Conservation (phyloP, 2,329 filamentous ascomycete genomes). For the Colletotrichum lupini region DNA sequence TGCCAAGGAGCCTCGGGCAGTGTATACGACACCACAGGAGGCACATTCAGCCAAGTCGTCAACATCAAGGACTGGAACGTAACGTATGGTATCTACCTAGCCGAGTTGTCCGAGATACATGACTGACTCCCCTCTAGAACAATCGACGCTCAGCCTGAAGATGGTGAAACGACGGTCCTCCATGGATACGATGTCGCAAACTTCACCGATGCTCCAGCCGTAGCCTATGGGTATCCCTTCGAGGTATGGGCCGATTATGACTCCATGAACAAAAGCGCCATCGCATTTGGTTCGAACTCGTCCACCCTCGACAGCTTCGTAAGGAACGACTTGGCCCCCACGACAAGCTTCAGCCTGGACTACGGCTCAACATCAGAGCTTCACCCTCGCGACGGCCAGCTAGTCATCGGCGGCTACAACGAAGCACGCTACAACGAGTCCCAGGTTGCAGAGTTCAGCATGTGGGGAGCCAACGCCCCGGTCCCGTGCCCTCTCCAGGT, state of each 20-base stretch:
- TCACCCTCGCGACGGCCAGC: slow-evolving; percentile 32
- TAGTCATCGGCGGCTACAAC: slow-evolving; percentile 35
- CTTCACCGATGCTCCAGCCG: slow-evolving; percentile 34
- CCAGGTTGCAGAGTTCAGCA: slow-evolving; percentile 20
- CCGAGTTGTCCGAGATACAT: too few species aligned
- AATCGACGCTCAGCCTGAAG: slow-evolving; percentile 19
- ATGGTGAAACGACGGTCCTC: slow-evolving; percentile 25
- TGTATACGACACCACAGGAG: slow-evolving; percentile 28
- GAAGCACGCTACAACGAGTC: slow-evolving; percentile 32
- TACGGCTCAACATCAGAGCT: slow-evolving; percentile 35
- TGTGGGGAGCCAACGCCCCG: slow-evolving; percentile 29
- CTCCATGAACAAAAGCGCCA: slow-evolving; percentile 35
- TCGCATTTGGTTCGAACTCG: slow-evolving; percentile 35
- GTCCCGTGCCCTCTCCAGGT: slow-evolving; percentile 35
- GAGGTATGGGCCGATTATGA: slow-evolving; percentile 37
- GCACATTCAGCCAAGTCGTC: slow-evolving; percentile 21
- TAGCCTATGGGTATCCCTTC: slow-evolving; percentile 29
- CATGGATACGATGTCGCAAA: slow-evolving; percentile 33
- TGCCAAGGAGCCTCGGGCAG: slow-evolving; percentile 34
- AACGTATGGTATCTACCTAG: not conserved
- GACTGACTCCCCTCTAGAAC: not conserved
- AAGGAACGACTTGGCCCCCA: slow-evolving; percentile 20
- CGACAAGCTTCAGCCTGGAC: slow-evolving; percentile 28
- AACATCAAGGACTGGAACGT: slow-evolving; percentile 34
- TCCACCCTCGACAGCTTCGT: slow-evolving; percentile 33